phyloP scores from a whole-genome alignment of 306 rosid genomes.

The Rosa persica region DNA sequence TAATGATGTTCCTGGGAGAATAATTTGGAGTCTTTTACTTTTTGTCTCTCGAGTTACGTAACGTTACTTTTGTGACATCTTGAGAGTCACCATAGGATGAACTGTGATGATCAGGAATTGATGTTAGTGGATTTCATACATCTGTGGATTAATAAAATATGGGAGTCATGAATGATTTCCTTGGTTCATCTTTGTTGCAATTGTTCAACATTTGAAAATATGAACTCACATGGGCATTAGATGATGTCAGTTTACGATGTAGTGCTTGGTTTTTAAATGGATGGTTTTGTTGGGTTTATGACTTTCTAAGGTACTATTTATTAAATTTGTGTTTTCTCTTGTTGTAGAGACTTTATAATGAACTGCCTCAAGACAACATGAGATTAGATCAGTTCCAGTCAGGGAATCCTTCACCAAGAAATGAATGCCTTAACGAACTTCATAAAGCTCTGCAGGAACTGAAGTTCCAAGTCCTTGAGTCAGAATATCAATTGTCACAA shows the following conservation, averaged over 20 bases:
- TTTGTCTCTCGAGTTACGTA: not conserved
- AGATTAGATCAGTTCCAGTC: constrained; percentile 42
- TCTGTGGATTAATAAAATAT: not conserved
- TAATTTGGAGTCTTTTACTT: not conserved
- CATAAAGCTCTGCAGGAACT: constrained; percentile 60
- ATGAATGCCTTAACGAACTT: constrained; percentile 42
- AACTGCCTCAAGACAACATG: constrained; percentile 38
- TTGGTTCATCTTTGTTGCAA: not conserved
- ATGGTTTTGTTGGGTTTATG: not conserved
- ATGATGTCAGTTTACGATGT: not conserved
- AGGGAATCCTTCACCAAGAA: constrained; percentile 46
- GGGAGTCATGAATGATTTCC: not conserved
- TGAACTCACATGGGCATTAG: not conserved
- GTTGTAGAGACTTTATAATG: constrained; percentile 51
- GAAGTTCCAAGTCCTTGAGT: constrained; percentile 57
- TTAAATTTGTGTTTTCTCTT: constrained; percentile 16
- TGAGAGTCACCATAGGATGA: constrained; percentile 1
- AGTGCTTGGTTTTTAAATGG: not conserved
- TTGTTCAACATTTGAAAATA: not conserved
- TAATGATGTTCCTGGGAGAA: not conserved
- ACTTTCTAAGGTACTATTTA: constrained; percentile 1
- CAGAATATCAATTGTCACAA: constrained; percentile 62
- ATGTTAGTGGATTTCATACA: not conserved
- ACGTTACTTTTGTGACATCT: not conserved
- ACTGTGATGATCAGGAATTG: not conserved